Evolutionary conservation across 768 basidiomycete genomes (phyloP).

Genomic region (Lactarius psammicola): DNA sequence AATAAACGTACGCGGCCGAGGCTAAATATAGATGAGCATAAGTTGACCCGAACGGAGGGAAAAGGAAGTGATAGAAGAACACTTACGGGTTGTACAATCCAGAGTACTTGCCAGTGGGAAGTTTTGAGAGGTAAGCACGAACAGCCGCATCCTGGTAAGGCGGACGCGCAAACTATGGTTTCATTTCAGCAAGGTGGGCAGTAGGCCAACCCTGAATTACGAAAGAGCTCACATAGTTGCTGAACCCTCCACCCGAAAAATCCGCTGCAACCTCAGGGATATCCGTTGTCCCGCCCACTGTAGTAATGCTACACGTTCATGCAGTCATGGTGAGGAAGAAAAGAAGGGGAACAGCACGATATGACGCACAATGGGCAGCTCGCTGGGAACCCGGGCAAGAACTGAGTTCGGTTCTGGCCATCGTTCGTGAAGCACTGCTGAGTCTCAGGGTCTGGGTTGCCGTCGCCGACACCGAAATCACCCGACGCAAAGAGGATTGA

Average conservation of each 20-base stretch:
- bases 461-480: slow-evolving; percentile 68
- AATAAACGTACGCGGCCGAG: slow-evolving; percentile 49
- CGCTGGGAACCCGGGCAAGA: slow-evolving; percentile 59
- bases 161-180: slow-evolving; percentile 49
- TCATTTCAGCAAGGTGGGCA: slow-evolving; percentile 22
- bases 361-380: slow-evolving; percentile 42
- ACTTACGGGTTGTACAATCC: slow-evolving; percentile 64
- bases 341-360: no score
- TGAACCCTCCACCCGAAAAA: slow-evolving; percentile 77
- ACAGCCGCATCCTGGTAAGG: slow-evolving; percentile 50
- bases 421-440: slow-evolving; percentile 59
- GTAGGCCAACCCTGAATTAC: neutral
- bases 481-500: slow-evolving; percentile 66
- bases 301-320: slow-evolving; percentile 51
- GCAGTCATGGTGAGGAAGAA: neutral
- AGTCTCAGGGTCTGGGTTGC: slow-evolving; percentile 49
- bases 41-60: neutral
- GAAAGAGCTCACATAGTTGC: slow-evolving; percentile 52
- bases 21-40: neutral
- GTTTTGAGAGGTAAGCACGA: slow-evolving; percentile 39
- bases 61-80: neutral
- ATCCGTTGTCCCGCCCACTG: slow-evolving; percentile 63
- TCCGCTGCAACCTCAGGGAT: slow-evolving; percentile 58
- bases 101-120: slow-evolving; percentile 46
- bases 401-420: slow-evolving; percentile 51